A percentile compares a stretch with the other conserved stretches of the same genome.
Evolutionary conservation across 106 monocot genomes (phyloP).

Genomic region (Vanilla planifolia): DNA sequence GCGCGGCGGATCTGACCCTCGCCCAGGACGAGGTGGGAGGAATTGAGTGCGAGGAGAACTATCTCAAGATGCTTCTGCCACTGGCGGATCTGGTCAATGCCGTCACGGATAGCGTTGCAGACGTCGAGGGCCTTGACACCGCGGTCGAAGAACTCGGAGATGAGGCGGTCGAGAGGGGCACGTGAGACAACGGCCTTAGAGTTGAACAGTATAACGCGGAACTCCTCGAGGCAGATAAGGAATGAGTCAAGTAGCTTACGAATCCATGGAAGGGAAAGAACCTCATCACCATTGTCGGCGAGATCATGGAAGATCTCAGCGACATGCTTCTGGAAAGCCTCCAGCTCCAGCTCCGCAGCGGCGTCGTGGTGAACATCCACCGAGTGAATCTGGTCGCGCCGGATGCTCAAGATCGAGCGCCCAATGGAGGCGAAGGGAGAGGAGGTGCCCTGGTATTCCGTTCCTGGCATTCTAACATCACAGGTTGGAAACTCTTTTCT

Average conservation of each 20-base stretch:
- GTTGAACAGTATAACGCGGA: conserved; percentile 1
- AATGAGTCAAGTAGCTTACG: not conserved
- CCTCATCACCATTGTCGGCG: conserved; percentile 8
- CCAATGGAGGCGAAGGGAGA: conserved; percentile 36
- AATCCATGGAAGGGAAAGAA: conserved; percentile 5
- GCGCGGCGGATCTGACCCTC: conserved; percentile 9
- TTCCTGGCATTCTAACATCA: conserved; percentile 18
- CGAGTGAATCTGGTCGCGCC: conserved; percentile 39
- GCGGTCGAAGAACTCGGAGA: conserved; percentile 12
- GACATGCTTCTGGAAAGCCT: conserved; percentile 40
- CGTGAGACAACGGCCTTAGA: not conserved
- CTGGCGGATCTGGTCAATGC: conserved; percentile 6
- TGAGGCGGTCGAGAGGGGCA: conserved; percentile 1
- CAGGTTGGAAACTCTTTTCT: too few species aligned
- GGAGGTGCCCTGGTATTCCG: conserved; percentile 35
- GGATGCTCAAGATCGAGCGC: conserved; percentile 53
- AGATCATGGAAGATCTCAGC: conserved; percentile 39
- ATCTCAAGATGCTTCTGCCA: conserved; percentile 13
- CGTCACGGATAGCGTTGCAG: conserved; percentile 14
- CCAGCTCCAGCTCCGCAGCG: conserved; percentile 13
- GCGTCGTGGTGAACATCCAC: conserved; percentile 9
- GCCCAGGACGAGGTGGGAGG: not conserved
- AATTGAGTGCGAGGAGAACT: not conserved
- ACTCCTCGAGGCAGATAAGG: not conserved
- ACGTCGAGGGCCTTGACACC: conserved; percentile 11